Evolutionary conservation across 2,329 filamentous ascomycete species (phyloP).

Genomic region (Calonectria crousiana): DNA sequence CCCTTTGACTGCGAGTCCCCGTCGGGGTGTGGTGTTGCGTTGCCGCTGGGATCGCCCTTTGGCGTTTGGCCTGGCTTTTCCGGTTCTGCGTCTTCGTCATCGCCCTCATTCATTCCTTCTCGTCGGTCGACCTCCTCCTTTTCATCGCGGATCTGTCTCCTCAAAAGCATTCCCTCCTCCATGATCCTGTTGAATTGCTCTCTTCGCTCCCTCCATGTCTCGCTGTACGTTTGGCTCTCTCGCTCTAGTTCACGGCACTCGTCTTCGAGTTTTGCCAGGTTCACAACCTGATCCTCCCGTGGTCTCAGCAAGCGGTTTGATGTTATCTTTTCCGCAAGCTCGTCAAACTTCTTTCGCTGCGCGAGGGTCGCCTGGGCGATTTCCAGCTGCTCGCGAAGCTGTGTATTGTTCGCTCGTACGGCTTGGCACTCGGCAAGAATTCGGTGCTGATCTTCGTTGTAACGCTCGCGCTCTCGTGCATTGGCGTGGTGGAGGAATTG

Average conservation of each 20-base stretch:
- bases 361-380: constrained; percentile 80
- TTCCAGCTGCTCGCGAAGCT: constrained; percentile 80
- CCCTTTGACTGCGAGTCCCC: constrained; percentile 49
- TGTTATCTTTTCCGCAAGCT: constrained; percentile 87
- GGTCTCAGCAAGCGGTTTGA: constrained; percentile 83
- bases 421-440: constrained; percentile 83
- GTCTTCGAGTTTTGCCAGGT: constrained; percentile 84
- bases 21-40: constrained; percentile 64
- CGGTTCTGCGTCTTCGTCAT: constrained; percentile 68
- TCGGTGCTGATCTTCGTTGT: constrained; percentile 81
- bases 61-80: constrained; percentile 63
- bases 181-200: constrained; percentile 92
- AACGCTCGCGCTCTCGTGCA: constrained; percentile 83
- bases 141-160: constrained; percentile 90
- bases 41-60: constrained; percentile 61
- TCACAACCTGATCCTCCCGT: constrained; percentile 84
- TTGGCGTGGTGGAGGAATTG: constrained; percentile 91
- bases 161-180: constrained; percentile 88
- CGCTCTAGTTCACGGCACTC: constrained; percentile 90
- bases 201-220: constrained; percentile 85
- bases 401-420: constrained; percentile 80
- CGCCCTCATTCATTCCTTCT: constrained; percentile 82
- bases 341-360: constrained; percentile 87
- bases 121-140: constrained; percentile 93
- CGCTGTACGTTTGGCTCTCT: constrained; percentile 84